phyloP scores from a whole-genome alignment of 1,139 yeast genomes.

The Ashbya aceris region DNA sequence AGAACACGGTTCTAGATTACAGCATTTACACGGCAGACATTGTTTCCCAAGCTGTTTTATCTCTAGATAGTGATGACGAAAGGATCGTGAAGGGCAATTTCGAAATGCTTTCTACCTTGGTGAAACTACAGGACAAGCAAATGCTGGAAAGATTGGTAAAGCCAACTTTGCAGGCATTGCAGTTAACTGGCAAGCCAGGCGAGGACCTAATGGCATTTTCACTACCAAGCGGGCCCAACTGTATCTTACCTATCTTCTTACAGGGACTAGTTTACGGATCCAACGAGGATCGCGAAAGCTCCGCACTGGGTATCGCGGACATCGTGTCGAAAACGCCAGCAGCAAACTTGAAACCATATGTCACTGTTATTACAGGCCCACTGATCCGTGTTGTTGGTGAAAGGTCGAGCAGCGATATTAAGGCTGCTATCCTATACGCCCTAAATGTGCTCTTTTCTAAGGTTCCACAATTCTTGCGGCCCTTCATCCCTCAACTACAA shows the following conservation, averaged over 20 bases:
- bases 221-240: conserved; percentile 75
- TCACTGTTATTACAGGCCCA: conserved; percentile 94
- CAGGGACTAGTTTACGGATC: conserved; percentile 96
- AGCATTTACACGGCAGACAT: conserved; percentile 68
- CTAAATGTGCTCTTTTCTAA: conserved; percentile 67
- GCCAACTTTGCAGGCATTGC: conserved; percentile 69
- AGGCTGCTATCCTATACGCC: conserved; percentile 83
- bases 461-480: conserved; percentile 86
- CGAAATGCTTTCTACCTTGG: conserved; percentile 54
- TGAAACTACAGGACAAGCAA: conserved; percentile 66
- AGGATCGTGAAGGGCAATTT: conserved; percentile 64
- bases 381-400: conserved; percentile 97
- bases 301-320: conserved; percentile 87
- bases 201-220: conserved; percentile 68
- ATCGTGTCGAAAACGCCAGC: conserved; percentile 82
- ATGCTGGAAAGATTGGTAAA: conserved; percentile 66
- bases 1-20: conserved; percentile 57
- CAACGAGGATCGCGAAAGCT: conserved; percentile 69
- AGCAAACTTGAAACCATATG: conserved; percentile 71
- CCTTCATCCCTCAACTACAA: conserved; percentile 95
- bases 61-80: conserved; percentile 62
- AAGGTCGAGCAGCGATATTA: conserved; percentile 80
- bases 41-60: conserved; percentile 58
- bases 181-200: conserved; percentile 49
- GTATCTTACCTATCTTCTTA: conserved; percentile 81